Evolutionary conservation across 148 eudicot genomes (phyloP).

Genomic region (Vaccinium macrocarpon): DNA sequence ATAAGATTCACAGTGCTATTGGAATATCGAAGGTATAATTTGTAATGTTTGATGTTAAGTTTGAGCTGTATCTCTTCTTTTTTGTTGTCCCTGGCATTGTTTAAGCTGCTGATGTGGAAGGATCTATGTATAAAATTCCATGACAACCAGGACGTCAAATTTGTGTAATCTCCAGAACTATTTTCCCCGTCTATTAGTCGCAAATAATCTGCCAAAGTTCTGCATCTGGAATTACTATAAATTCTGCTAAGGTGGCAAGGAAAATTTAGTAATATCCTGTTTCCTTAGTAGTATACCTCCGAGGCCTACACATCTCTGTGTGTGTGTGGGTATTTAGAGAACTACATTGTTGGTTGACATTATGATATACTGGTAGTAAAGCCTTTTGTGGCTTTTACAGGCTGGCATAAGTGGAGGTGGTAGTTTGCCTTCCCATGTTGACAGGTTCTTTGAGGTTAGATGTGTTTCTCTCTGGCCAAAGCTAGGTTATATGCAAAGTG

Average conservation of each 20-base stretch:
- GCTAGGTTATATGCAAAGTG: neutral
- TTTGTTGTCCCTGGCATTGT: neutral
- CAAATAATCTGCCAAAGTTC: neutral
- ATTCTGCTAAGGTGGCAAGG: neutral
- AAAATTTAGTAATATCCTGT: neutral
- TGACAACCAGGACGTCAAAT: neutral
- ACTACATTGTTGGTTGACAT: neutral
- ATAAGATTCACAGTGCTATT: slow-evolving; percentile 75
- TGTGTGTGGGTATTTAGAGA: neutral
- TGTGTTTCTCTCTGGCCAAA: slow-evolving; percentile 14
- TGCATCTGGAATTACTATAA: neutral
- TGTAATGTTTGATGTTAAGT: neutral
- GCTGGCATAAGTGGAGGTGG: slow-evolving; percentile 98
- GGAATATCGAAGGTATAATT: slow-evolving; percentile 81
- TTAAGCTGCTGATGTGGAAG: slow-evolving; percentile 9
- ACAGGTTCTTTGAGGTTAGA: slow-evolving; percentile 88
- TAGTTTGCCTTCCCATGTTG: slow-evolving; percentile 77
- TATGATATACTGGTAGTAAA: neutral
- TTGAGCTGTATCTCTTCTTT: neutral
- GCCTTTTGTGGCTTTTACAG: slow-evolving; percentile 38
- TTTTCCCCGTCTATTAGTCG: neutral
- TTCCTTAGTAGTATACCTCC: neutral
- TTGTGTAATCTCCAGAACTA: neutral
- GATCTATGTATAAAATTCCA: neutral
- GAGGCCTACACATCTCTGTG: neutral